phyloP scores from a whole-genome alignment of 1,284 basidiomycete species.

The Cutaneotrichosporon mucoides region DNA sequence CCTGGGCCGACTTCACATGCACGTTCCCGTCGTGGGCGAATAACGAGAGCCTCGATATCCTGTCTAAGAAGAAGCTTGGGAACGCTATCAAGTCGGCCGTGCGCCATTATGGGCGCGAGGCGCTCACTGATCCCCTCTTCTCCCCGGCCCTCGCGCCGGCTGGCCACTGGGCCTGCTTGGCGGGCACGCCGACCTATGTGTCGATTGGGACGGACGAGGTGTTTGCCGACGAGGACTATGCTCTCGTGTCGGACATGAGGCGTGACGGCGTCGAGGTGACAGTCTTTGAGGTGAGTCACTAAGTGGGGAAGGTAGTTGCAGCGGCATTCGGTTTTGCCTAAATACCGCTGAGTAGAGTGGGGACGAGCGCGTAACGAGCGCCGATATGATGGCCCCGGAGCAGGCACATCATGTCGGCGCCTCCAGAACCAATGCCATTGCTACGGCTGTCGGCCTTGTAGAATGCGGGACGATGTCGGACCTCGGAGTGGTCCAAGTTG shows the following conservation, averaged over 20 bases:
- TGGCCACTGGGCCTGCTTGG: constrained; percentile 22
- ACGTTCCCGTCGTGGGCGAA: constrained; percentile 15
- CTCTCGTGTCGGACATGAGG: constrained; percentile 29
- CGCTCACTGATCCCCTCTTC: constrained; percentile 17
- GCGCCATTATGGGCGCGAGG: constrained; percentile 17
- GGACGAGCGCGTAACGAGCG: too few species aligned
- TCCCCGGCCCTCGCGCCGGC: constrained; percentile 21
- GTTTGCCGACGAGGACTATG: constrained; percentile 32
- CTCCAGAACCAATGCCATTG: too few species aligned
- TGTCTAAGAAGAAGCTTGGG: constrained; percentile 8
- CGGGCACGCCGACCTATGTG: constrained; percentile 26
- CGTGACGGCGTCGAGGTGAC: constrained; percentile 30
- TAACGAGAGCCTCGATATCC: constrained; percentile 15
- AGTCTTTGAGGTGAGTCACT: constrained; percentile 5
- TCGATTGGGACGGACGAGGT: constrained; percentile 37
- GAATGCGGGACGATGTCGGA: too few species aligned
- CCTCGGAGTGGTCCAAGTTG: too few species aligned
- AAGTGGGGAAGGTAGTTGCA: too few species aligned
- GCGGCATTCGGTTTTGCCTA: background rate
- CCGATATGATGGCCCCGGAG: too few species aligned
- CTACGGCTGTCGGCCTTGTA: too few species aligned
- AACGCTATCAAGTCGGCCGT: constrained; percentile 12
- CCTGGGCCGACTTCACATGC: constrained; percentile 55
- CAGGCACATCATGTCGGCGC: too few species aligned
- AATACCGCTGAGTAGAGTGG: too few species aligned